These are phyloP conservation scores for Citrus australasica DNA, from an alignment of 345 rosid genomes.

Conservation along the genomic window DNA sequence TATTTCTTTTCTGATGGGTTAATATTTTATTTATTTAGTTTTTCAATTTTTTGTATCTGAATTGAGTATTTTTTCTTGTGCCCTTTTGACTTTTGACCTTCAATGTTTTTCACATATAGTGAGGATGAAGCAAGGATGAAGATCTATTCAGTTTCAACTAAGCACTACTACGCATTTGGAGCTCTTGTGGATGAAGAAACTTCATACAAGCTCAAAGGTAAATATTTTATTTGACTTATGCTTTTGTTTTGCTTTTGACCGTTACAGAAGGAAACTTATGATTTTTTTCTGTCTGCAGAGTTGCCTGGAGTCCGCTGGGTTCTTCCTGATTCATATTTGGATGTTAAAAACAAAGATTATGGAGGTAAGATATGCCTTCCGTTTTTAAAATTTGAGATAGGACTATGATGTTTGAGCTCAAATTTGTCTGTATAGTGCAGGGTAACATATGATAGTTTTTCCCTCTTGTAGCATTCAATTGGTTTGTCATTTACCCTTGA, in stretches of 20 bases:
- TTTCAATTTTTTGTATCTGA: not conserved
- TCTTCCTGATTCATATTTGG: constrained; percentile 95
- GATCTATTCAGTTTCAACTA: constrained; percentile 76
- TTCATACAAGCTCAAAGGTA: constrained; percentile 77
- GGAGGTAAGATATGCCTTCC: constrained; percentile 59
- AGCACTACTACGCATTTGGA: constrained; percentile 83
- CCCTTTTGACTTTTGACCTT: not conserved
- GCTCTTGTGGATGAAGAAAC: constrained; percentile 74
- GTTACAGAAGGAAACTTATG: not conserved
- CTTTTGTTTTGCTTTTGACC: not conserved
- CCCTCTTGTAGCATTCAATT: not conserved
- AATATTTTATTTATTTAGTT: not conserved
- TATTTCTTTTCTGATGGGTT: not conserved
- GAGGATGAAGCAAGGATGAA: constrained; percentile 91
- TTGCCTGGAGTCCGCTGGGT: constrained; percentile 88
- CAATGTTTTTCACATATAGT: constrained; percentile 23
- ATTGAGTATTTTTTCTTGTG: not conserved
- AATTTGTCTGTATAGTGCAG: not conserved
- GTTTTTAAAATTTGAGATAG: not conserved
- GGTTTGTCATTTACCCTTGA: not conserved
- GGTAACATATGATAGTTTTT: not conserved
- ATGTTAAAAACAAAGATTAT: constrained; percentile 87
- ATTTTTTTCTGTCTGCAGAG: constrained; percentile 33
- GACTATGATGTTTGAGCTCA: not conserved
- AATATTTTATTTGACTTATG: not conserved